Percentiles rank a stretch among this genome's conserved stretches.
Evolutionary conservation across 139 green algal genomes (phyloP).

Genomic region (Zygnema cylindricum): DNA sequence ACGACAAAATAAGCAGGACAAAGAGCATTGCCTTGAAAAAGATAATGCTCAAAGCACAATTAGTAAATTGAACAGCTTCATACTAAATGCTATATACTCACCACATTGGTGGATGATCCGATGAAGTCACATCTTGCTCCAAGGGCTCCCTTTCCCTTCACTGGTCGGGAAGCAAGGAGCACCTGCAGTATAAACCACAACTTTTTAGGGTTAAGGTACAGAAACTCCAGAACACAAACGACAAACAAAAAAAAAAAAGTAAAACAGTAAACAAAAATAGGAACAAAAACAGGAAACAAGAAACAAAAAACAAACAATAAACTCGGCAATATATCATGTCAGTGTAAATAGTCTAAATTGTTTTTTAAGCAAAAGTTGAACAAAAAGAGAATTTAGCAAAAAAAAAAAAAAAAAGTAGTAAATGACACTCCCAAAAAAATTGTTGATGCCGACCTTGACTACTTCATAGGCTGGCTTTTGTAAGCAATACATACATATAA

Average conservation of each 20-base stretch:
- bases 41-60: no score
- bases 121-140: constrained; percentile 57
- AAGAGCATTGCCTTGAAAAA: no score
- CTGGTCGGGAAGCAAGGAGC: constrained; percentile 4
- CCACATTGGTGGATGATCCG: constrained; percentile 61
- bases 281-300: neutral
- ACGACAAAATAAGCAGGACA: no score
- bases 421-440: no score
- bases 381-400: neutral
- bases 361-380: neutral
- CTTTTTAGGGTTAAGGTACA: constrained; percentile 11
- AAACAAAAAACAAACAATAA: neutral
- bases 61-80: no score
- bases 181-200: neutral
- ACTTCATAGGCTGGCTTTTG: no score
- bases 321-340: neutral
- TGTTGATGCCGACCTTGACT: no score
- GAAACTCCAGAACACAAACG: neutral
- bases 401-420: no score
- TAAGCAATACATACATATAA: no score
- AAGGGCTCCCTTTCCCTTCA: constrained; percentile 44
- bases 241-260: neutral
- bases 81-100: no score
- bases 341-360: neutral
- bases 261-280: neutral